These are phyloP conservation scores for Aspergillus hancockii DNA, from an alignment of 495 filamentous ascomycete species.

Conservation along the genomic window DNA sequence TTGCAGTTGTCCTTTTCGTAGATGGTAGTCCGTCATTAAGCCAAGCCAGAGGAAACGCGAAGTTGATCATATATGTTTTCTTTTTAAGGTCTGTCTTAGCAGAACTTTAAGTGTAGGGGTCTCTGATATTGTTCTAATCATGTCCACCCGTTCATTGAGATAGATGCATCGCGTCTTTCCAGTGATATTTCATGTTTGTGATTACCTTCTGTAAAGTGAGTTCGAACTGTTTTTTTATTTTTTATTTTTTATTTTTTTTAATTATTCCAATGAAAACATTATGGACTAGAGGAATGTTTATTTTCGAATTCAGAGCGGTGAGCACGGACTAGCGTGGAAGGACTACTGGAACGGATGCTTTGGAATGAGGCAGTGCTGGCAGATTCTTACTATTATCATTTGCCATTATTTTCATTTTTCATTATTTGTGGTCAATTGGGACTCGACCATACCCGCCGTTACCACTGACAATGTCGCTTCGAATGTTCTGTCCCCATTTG, in stretches of 20 bases:
- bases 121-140: not conserved
- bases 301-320: constrained; percentile 24
- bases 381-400: constrained; percentile 10
- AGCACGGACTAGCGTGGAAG: constrained; percentile 14
- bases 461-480: constrained; percentile 9
- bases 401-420: constrained; percentile 7
- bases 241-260: too few relatives aligned
- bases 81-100: not conserved
- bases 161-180: not conserved
- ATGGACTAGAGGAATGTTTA: not conserved
- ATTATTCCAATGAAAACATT: not conserved
- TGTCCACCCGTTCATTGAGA: not conserved
- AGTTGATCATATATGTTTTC: constrained; percentile 4
- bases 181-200: not conserved
- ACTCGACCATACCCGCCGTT: constrained; percentile 8
- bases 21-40: not conserved
- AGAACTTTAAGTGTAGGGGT: not conserved
- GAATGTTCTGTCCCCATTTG: constrained; percentile 10
- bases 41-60: not conserved
- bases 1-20: not conserved
- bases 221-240: not conserved
- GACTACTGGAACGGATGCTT: constrained; percentile 17
- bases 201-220: constrained; percentile 5
- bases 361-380: constrained; percentile 31
- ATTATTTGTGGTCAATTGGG: constrained; percentile 5